phyloP scores from a whole-genome alignment of 2,329 filamentous ascomycete species.

The Claviceps monticola region DNA sequence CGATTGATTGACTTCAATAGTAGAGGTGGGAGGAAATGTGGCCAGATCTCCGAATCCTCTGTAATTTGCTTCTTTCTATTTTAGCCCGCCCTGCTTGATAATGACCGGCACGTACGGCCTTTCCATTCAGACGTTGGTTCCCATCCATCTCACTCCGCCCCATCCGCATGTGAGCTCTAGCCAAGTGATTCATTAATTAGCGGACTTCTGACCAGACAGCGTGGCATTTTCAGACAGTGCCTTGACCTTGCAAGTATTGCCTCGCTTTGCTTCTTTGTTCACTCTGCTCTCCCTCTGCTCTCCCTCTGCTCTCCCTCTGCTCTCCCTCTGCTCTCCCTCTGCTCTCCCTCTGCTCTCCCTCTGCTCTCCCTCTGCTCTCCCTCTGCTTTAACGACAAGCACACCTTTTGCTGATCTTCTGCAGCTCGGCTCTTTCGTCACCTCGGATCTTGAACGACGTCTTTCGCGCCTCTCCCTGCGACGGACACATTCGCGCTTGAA shows the following conservation, averaged over 20 bases:
- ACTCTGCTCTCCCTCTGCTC: neutral
- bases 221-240: slow-evolving; percentile 11
- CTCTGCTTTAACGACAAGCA: neutral
- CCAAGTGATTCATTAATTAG: neutral
- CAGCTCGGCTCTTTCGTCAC: too few relatives aligned
- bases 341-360: neutral
- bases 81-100: neutral
- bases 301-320: neutral
- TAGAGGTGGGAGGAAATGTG: neutral
- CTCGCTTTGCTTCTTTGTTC: neutral
- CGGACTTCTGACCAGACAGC: slow-evolving; percentile 8
- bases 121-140: neutral
- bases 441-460: neutral
- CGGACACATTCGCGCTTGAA: neutral
- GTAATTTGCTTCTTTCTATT: neutral
- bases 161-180: neutral
- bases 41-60: neutral
- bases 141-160: neutral
- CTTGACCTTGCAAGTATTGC: neutral
- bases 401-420: too few relatives aligned
- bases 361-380: neutral
- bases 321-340: neutral
- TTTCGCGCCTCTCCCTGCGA: neutral
- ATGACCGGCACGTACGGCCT: too few relatives aligned
- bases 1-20: neutral